phyloP scores from a whole-genome alignment of 331 rosid species.

The Rosa hybrid region DNA sequence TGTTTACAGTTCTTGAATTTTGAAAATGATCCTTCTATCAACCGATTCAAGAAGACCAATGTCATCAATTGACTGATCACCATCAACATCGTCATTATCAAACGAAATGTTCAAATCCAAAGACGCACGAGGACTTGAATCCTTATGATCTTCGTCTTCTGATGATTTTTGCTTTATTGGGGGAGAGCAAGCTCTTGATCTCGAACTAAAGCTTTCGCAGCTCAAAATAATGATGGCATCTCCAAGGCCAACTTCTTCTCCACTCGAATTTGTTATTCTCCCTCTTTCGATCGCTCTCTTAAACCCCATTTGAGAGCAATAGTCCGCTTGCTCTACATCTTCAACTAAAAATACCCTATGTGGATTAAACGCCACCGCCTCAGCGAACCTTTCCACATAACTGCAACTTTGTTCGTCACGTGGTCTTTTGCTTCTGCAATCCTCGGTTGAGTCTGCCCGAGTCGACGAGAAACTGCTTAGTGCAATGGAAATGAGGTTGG shows the following conservation, averaged over 20 bases:
- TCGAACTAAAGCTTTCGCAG: constrained; percentile 75
- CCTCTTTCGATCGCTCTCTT: constrained; percentile 85
- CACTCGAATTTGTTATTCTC: constrained; percentile 46
- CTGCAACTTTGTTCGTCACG: constrained; percentile 78
- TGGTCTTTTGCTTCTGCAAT: constrained; percentile 71
- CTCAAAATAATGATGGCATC: constrained; percentile 84
- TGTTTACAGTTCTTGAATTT: constrained; percentile 51
- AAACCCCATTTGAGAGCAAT: constrained; percentile 72
- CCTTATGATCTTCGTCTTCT: constrained; percentile 32
- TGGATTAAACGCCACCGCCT: constrained; percentile 62
- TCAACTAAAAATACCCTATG: constrained; percentile 84
- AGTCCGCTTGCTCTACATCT: constrained; percentile 85
- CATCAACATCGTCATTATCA: constrained; percentile 51
- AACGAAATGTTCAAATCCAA: constrained; percentile 91
- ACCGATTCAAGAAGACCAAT: constrained; percentile 83
- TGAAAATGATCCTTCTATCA: constrained; percentile 72
- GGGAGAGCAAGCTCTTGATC: constrained; percentile 92
- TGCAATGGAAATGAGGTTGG: constrained; percentile 49
- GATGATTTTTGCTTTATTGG: constrained; percentile 37
- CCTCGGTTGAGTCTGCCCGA: constrained; percentile 79
- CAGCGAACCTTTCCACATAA: constrained; percentile 63
- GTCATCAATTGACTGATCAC: constrained; percentile 55
- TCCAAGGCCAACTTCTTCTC: constrained; percentile 59
- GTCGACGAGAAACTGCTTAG: constrained; percentile 74
- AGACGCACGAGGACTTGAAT: constrained; percentile 52